Evolutionary conservation across 495 filamentous ascomycete species (phyloP), one percentile per base, ranked within the genome.

Genomic region (Daldinia childiae): DNA sequence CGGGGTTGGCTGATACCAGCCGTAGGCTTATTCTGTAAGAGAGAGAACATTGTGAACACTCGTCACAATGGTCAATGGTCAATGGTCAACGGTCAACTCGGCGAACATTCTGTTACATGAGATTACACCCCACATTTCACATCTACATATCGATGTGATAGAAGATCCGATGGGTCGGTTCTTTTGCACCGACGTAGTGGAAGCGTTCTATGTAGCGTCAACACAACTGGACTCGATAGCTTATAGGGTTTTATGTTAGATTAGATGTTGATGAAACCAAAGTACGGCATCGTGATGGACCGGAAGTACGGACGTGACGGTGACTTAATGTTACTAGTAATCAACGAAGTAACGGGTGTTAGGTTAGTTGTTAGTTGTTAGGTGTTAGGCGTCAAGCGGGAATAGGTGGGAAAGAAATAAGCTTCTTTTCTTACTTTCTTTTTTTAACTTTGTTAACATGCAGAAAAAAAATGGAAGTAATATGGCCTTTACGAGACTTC

Each of bases 351-450:
- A 34, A 34, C 32, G 32, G 9, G 32, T 6, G 32, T 39, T 6
- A 39, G 38, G 38, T 39, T 39, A 1, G 6, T 0, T 5, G 27
- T 0, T 29, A 6, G 27, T 0, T 29, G 29, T 30, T 8, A 30
- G 29, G 29, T 8, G 36, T 32, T 6, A 38, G 6, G 56, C 21
- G 29, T 56, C 19, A 32, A 60, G 34, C 45, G 29, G 70, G 50
- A 62, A 58, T 58, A 62, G 48, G 70, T 73, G 70, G 70, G 34
- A 73, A 58, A 67, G 45, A 39, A 68, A 43, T 65, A 69, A 73
- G 62, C 65, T 73, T 73, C 71, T 62, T 66, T 66, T 58, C 48
- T 57, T 32, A 29, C 4, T 57, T 21, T 48, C 24, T 30, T 57
- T 54, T 55, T 21, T 54, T 55, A 27, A 15, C 29, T 61, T 58